Base-by-base conservation (phyloP, 768 basidiomycete genomes). In the Trametes cinnabarina region DNA sequence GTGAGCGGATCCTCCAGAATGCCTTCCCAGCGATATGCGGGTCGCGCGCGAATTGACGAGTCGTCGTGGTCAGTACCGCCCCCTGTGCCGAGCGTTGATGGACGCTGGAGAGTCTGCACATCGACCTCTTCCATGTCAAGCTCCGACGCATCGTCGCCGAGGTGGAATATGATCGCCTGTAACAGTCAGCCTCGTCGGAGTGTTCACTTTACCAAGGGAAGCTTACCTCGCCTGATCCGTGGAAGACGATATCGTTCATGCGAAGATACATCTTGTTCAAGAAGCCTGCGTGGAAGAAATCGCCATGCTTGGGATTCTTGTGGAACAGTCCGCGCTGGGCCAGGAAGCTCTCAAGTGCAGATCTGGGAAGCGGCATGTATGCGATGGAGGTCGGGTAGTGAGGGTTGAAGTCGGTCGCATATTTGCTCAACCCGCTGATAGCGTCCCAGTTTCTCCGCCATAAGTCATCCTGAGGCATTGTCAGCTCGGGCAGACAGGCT, bases 11-110 rank as follows among this genome's bases (percentile, higher is more conserved):
- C 86, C 15, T 73, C 77, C 26, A 87, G 72, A 17, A 88, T 78
- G 12, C 81, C 85, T 72, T 90, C 88, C 87, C 87, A 90, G 32
- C 82, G 78, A 69, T 85, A 90, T 15, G 74, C 72, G 1, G 84
- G 84, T 10, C 90, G 80, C 0, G 82, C 72, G 10, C 81, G 80
- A 50, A 90, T 85, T 41, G 74, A 75, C 1, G 75, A 71, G 58
- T 84, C 82, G 65, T 90, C 83, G 60, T 88, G 81, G 65, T 89
- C 85, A 0, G 89, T 90, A 5, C 85, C 86, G n/a, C 77, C 82
- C 1, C 85, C 85, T 1, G 85, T 87, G 4, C 83, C 87, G 20
- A 86, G 68, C 3, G 81, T 82, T 3, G 86, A 85, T 1, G 80
- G 69, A 37, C 72, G 76, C 15, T 63, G 74, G 50, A 76, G 79